phyloP scores from a whole-genome alignment of 2,329 filamentous ascomycete species.

The Pestalotiopsis fici region DNA sequence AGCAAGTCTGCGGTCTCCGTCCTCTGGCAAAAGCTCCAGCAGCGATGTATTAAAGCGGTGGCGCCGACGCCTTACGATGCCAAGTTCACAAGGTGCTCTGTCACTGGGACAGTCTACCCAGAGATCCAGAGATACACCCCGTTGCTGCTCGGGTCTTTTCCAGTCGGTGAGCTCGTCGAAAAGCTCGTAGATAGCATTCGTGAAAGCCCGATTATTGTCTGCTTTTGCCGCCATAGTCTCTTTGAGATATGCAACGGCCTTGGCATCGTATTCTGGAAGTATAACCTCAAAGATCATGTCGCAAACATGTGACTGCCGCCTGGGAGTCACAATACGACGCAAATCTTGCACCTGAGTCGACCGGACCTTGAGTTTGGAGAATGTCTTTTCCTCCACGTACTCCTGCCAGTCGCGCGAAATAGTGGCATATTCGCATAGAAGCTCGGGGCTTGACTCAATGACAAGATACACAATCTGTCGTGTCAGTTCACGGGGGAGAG shows the following conservation, averaged over 20 bases:
- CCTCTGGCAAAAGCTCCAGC: background rate
- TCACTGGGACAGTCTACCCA: background rate
- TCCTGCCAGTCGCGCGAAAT: background rate
- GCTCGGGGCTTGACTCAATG: background rate
- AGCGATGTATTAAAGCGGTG: background rate
- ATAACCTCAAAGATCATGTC: background rate
- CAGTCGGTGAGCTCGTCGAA: background rate
- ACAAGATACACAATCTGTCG: background rate
- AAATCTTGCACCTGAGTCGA: background rate
- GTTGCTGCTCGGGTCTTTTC: background rate
- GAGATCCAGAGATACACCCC: background rate
- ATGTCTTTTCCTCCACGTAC: background rate
- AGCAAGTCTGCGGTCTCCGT: background rate
- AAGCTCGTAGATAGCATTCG: background rate
- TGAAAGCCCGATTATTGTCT: background rate
- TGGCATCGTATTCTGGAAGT: background rate
- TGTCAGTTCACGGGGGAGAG: background rate
- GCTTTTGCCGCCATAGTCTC: background rate
- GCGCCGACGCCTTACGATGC: accelerated
- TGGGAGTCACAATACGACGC: background rate
- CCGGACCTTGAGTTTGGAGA: background rate
- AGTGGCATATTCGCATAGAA: background rate
- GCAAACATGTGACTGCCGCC: background rate
- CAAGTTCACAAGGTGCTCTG: background rate
- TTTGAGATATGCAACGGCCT: background rate